Evolutionary conservation across 192 early-diverging fungal species (phyloP), one percentile per base, ranked within the genome.

Genomic region (Gigaspora rosea): DNA sequence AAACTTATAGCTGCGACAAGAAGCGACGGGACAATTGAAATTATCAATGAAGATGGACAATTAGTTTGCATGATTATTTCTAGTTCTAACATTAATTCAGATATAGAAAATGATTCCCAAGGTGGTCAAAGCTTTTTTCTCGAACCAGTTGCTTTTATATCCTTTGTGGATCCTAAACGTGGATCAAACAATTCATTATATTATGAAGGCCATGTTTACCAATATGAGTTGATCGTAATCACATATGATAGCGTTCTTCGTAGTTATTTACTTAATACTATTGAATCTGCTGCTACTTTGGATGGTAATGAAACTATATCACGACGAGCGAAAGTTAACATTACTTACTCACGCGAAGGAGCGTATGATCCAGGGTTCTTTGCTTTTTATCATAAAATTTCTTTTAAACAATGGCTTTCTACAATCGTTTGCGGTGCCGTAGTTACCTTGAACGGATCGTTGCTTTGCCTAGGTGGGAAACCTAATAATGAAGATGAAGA

Each of bases 231-330:
- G 4, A 22, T 89, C 20, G 78, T 83, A 12, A 78, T 89, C 71
- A 88, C 84, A 7, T 88, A 86, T 75, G 85, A 85, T 56, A 83
- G 88, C 41, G 73, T 82, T 16, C 76, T 89, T 6, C 80, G 87
- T 61, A 87, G 85, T 61, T 89, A 88, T 72, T 78, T 89, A 46
- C 78, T 89, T 58, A 90, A 89, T 78, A 76, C 77, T 9, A 22
- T 78, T 13, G 80, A 85, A 15, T 13, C 78, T 4, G 77, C 77
- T 15, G 74, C 79, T 15, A 20, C 50, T 22, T 32, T 74, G 46
- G 48, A 78, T 48, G 27, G 15, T 58, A 56, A 49, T 47, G 78
- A 46, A n/a, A 15, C 73, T 50, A 48, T 22, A 52, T 33, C 33
- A 8, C n/a, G 12, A 15, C 46, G 76, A 12, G 32, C 52, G 32